Evolutionary conservation across 768 basidiomycete genomes (phyloP).

Genomic region (Cystobasidium onofrii): DNA sequence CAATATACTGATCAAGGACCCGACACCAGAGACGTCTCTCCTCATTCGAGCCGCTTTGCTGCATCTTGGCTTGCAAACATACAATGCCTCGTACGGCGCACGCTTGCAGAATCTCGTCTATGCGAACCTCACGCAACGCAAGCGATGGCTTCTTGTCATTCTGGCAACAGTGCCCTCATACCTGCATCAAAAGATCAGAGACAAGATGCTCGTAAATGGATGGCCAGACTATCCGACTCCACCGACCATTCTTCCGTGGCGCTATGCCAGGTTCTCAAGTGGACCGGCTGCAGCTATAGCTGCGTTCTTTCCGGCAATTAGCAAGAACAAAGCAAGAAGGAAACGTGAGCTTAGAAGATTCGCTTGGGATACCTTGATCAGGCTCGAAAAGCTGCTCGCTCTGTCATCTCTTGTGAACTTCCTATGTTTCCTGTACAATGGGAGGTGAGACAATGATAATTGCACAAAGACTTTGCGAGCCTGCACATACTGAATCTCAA

Average conservation of each 20-base stretch:
- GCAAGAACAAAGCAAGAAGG: constrained; percentile 14
- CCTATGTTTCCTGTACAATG: constrained; percentile 72
- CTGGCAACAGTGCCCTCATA: constrained; percentile 28
- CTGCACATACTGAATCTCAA: not conserved
- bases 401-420: constrained; percentile 58
- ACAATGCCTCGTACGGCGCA: constrained; percentile 30
- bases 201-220: constrained; percentile 36
- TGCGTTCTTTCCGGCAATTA: not conserved
- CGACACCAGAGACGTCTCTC: constrained; percentile 56
- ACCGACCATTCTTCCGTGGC: constrained; percentile 13
- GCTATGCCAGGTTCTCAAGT: not conserved
- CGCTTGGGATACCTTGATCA: constrained; percentile 36
- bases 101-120: constrained; percentile 31
- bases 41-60: constrained; percentile 52
- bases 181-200: constrained; percentile 29
- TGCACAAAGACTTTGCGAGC: not conserved
- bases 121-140: not conserved
- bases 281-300: not conserved
- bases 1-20: constrained; percentile 68
- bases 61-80: constrained; percentile 23
- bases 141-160: not conserved
- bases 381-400: constrained; percentile 32
- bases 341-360: constrained; percentile 37
- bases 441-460: constrained; percentile 54
- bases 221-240: constrained; percentile 41